Evolutionary conservation across 805 yeast species (phyloP).

Genomic region (Saccharomycopsis sp.): DNA sequence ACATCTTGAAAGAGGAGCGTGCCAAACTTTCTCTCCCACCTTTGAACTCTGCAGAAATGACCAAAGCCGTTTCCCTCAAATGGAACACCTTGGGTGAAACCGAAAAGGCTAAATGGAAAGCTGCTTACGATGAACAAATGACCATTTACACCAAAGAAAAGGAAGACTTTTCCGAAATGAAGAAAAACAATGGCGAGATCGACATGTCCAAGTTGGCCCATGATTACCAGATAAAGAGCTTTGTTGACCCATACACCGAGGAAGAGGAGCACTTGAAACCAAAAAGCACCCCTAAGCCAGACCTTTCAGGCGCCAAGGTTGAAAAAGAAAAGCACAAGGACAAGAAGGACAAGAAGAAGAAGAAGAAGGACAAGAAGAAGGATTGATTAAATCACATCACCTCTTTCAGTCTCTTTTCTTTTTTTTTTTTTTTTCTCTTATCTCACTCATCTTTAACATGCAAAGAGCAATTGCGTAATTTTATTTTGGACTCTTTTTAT

Average conservation of each 20-base stretch:
- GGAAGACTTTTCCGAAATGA: constrained; percentile 37
- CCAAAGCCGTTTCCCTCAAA: constrained; percentile 65
- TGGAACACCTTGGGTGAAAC: constrained; percentile 69
- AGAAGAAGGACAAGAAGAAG: constrained; percentile 9
- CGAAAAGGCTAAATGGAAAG: constrained; percentile 68
- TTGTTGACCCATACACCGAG: constrained; percentile 17
- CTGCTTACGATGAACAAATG: constrained; percentile 38
- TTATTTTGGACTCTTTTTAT: no score
- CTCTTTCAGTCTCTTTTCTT: not conserved
- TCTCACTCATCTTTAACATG: no score
- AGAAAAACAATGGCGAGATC: constrained; percentile 11
- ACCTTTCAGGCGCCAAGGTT: constrained; percentile 5
- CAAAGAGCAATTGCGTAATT: no score
- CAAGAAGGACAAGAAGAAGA: constrained; percentile 3
- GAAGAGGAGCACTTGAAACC: not conserved
- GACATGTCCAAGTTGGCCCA: constrained; percentile 15
- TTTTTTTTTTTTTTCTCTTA: not conserved
- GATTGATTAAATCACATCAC: no score
- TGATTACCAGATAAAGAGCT: constrained; percentile 10
- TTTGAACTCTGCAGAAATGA: constrained; percentile 66
- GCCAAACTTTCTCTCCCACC: constrained; percentile 49
- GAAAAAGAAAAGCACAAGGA: constrained; percentile 12
- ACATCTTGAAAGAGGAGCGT: constrained; percentile 61
- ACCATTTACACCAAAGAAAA: constrained; percentile 37
- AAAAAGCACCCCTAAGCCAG: not conserved